phyloP scores from a whole-genome alignment of 2,329 filamentous ascomycete species.

The Aspergillus sojae region DNA sequence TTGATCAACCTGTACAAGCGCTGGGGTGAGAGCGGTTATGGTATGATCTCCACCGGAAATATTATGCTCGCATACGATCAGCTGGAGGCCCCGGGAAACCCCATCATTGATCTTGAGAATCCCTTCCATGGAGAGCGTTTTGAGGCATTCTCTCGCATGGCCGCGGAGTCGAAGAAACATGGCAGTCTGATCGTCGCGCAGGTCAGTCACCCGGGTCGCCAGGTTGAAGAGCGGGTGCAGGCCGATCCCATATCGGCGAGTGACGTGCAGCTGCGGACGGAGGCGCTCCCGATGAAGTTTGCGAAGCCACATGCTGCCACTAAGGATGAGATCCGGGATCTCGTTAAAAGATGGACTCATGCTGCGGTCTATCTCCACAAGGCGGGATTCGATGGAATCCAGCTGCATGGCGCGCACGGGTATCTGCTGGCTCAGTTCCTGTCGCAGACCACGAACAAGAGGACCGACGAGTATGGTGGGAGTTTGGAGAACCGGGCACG shows the following conservation, averaged over 20 bases:
- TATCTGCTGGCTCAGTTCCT: constrained; percentile 63
- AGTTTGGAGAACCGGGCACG: constrained; percentile 67
- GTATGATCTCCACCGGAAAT: constrained; percentile 64
- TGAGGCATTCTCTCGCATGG: constrained; percentile 60
- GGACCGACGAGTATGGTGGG: constrained; percentile 68
- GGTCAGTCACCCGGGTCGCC: constrained; percentile 65
- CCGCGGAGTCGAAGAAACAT: constrained; percentile 57
- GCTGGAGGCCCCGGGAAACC: constrained; percentile 59
- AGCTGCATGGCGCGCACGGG: constrained; percentile 59
- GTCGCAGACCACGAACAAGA: constrained; percentile 54
- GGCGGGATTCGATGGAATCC: constrained; percentile 59
- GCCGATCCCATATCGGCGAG: constrained; percentile 55
- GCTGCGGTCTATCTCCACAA: constrained; percentile 64
- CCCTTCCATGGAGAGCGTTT: constrained; percentile 61
- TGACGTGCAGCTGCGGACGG: constrained; percentile 48
- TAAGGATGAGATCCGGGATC: constrained; percentile 45
- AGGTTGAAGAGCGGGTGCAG: constrained; percentile 51
- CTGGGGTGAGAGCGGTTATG: constrained; percentile 63
- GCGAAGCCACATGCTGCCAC: constrained; percentile 38
- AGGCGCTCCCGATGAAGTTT: constrained; percentile 35
- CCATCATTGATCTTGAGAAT: constrained; percentile 59
- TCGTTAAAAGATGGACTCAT: constrained; percentile 66
- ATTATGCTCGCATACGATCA: constrained; percentile 65
- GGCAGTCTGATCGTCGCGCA: constrained; percentile 63
- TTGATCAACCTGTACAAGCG: constrained; percentile 61